Evolutionary conservation across 208 protist species (phyloP), one percentile per base, ranked within the genome.

Genomic region (Trypanosoma vivax): DNA sequence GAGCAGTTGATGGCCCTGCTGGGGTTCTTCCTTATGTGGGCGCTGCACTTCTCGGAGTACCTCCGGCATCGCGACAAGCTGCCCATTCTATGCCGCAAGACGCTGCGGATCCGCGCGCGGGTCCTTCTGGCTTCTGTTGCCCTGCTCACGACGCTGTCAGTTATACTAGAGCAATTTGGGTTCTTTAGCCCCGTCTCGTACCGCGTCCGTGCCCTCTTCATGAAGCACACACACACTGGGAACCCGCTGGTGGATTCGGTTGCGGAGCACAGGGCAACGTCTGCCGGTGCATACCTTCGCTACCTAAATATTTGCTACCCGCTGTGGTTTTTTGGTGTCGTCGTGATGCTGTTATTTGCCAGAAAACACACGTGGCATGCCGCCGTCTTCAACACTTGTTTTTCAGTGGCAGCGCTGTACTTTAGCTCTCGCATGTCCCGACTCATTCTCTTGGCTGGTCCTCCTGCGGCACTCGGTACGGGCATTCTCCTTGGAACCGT

Each of bases 1-100:
- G 96, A 99, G 73, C 97, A 98, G 58, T 81, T 99, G 69, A 74
- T 76, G 14, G 79, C 92, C 10, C 50, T 98, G 33, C 73, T 90
- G 51, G 78, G 96, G 0, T 95, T 96, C 40, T 27, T 88, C 24
- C 51, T 74, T 38, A 57, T 87, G 47, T 48, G 53, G 41, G 37
- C 43, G 24, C 24, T 56, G n/a, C 42, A 60, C 41, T 35, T 58
- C 35, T 62, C 58, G 25, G 67, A 80, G 59, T 28, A 28, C 37
- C 25, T 62, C 10, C 62, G 73, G 18, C 23, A 28, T 27, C 60
- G 61, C 21, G 47, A 34, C 31, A 30, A 23, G 42, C 51, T 69
- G 6, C 46, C 49, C 6, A 60, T 75, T 27, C 64, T 35, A 39
- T 80, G 64, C n/a, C 18, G 24, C 29, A 50, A 25, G 25, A 64